Conservation (phyloP, 2,329 filamentous ascomycete genomes). For the Neurospora crassa region DNA sequence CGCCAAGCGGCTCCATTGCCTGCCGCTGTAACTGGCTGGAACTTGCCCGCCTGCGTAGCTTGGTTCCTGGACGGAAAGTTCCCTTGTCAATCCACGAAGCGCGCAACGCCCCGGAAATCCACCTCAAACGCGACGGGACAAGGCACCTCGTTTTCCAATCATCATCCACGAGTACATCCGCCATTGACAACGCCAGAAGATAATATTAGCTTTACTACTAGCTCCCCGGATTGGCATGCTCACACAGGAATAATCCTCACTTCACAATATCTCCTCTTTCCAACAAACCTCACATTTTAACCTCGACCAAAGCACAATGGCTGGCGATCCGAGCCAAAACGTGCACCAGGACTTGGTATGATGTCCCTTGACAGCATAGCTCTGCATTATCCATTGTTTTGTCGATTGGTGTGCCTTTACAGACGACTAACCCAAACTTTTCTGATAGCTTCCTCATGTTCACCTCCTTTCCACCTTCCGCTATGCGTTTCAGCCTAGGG, state of each 20-base stretch:
- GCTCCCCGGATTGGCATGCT: not conserved
- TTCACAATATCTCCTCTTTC: not conserved
- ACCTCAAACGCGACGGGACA: not conserved
- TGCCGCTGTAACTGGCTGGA: not conserved
- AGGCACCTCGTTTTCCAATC: not conserved
- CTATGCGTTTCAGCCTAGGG: slow-evolving; percentile 63
- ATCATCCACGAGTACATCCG: not conserved
- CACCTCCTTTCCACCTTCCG: slow-evolving; percentile 79
- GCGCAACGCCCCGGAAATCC: not conserved
- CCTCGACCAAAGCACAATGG: slow-evolving; percentile 9
- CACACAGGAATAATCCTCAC: not conserved
- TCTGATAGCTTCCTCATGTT: slow-evolving; percentile 66
- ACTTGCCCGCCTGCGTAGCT: not conserved
- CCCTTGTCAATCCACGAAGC: not conserved
- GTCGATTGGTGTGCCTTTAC: not conserved
- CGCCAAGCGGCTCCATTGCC: not conserved
- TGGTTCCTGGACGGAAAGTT: not conserved
- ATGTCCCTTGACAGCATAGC: not conserved
- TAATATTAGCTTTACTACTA: not conserved
- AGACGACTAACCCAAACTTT: slow-evolving; percentile 2
- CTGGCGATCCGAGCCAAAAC: slow-evolving; percentile 25
- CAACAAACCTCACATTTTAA: not conserved
- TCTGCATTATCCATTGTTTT: not conserved
- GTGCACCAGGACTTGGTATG: slow-evolving; percentile 25
- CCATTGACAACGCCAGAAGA: not conserved